Evolutionary conservation across 106 monocot species (phyloP).

Genomic region (Acorus calamus): DNA sequence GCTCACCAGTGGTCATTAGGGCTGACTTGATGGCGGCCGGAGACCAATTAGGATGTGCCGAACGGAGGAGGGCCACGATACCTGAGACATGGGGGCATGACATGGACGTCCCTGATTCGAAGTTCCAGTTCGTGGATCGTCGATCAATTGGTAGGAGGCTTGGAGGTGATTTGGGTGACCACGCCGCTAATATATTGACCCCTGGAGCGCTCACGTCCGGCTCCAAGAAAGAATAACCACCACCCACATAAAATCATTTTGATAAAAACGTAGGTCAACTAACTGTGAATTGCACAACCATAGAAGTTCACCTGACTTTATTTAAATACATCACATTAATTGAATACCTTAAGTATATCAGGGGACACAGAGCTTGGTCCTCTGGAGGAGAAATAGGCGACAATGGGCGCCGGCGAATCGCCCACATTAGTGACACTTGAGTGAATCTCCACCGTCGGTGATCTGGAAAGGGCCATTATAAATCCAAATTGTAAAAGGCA

Average conservation of each 20-base stretch:
- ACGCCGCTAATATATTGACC: slow-evolving; percentile 72
- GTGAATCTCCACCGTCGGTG: slow-evolving; percentile 28
- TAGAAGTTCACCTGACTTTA: too few species aligned
- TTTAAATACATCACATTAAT: not conserved
- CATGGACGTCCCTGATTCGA: slow-evolving; percentile 71
- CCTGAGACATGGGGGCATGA: slow-evolving; percentile 63
- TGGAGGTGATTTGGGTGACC: slow-evolving; percentile 51
- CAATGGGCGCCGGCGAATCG: slow-evolving; percentile 34
- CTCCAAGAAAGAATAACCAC: slow-evolving; percentile 10
- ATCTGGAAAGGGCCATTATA: not conserved
- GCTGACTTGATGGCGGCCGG: slow-evolving; percentile 71
- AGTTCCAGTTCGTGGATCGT: slow-evolving; percentile 50
- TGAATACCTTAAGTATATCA: slow-evolving; percentile 55
- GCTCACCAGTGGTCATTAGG: slow-evolving; percentile 64
- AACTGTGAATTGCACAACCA: too few species aligned
- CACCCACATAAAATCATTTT: too few species aligned
- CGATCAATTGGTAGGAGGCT: slow-evolving; percentile 34
- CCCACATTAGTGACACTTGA: slow-evolving; percentile 25
- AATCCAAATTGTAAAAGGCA: not conserved
- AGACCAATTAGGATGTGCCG: slow-evolving; percentile 57
- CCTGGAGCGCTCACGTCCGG: slow-evolving; percentile 73
- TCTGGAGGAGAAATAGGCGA: slow-evolving; percentile 59
- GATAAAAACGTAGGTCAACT: too few species aligned
- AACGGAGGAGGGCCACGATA: slow-evolving; percentile 50
- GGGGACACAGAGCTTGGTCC: slow-evolving; percentile 57